A percentile compares a stretch with the other conserved stretches of the same genome.
Evolutionary conservation across 371 early-diverging fungal species (phyloP).

Genomic region (Circinella umbellata): DNA sequence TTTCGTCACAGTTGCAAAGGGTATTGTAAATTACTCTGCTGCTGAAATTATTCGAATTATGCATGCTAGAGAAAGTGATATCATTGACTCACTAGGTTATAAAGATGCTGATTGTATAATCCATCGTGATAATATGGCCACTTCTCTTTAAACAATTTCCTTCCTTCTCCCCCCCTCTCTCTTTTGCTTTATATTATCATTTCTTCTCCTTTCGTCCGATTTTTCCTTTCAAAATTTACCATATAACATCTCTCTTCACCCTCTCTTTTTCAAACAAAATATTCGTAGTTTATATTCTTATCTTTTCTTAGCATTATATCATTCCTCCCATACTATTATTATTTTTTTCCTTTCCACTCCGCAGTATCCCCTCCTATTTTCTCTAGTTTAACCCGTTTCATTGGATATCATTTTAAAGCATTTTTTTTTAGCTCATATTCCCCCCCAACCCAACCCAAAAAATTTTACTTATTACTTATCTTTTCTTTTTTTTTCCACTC

Average conservation of each 20-base stretch:
- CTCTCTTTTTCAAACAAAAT: background rate
- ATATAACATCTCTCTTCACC: background rate
- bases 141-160: slow-evolving; percentile 42
- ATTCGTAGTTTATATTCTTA: background rate
- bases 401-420: no score
- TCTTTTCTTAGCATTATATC: no score
- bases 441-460: no score
- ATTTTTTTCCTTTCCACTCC: no score
- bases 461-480: no score
- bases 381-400: no score
- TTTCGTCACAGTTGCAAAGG: slow-evolving; percentile 82
- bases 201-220: background rate
- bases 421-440: no score
- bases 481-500: no score
- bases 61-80: slow-evolving; percentile 79
- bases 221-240: background rate
- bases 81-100: slow-evolving; percentile 85
- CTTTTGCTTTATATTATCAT: no score
- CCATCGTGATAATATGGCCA: slow-evolving; percentile 85
- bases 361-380: no score
- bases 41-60: slow-evolving; percentile 84
- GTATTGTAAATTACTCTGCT: slow-evolving; percentile 87
- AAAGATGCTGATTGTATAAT: slow-evolving; percentile 87
- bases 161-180: no score
- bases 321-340: no score